Conservation (phyloP, 805 yeast genomes). For the Wickerhamomyces bovis region DNA sequence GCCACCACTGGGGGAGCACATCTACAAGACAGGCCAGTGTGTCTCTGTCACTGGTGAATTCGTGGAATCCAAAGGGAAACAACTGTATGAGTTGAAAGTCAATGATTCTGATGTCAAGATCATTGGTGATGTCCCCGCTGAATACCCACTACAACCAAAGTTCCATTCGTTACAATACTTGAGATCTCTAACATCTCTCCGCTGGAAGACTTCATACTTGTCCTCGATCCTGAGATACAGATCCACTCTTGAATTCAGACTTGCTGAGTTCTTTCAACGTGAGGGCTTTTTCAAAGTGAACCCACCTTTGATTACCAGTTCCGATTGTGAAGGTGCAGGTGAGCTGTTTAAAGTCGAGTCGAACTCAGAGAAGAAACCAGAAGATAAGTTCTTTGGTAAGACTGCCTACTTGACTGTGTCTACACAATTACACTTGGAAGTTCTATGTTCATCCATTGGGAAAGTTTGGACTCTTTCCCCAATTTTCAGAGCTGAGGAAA, state of each 20-base stretch:
- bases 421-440: constrained; percentile 87
- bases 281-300: constrained; percentile 62
- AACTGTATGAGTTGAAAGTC: constrained; percentile 45
- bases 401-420: constrained; percentile 80
- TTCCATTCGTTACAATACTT: constrained; percentile 58
- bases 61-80: constrained; percentile 42
- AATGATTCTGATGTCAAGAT: constrained; percentile 33
- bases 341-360: constrained; percentile 65
- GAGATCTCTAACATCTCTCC: constrained; percentile 65
- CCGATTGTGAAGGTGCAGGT: constrained; percentile 98
- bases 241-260: constrained; percentile 51
- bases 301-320: constrained; percentile 82
- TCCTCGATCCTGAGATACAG: constrained; percentile 68
- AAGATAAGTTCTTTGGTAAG: constrained; percentile 51
- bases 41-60: constrained; percentile 39
- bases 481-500: constrained; percentile 88
- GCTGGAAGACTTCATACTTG: constrained; percentile 67
- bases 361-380: constrained; percentile 15
- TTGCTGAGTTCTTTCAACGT: constrained; percentile 48
- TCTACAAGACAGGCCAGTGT: constrained; percentile 41
- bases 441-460: constrained; percentile 61
- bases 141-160: constrained; percentile 83
- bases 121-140: constrained; percentile 54
- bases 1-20: constrained; percentile 28
- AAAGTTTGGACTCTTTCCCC: constrained; percentile 89